Evolutionary conservation across 345 rosid species (phyloP), one percentile per base, ranked within the genome.

Genomic region (Turritis glabra): DNA sequence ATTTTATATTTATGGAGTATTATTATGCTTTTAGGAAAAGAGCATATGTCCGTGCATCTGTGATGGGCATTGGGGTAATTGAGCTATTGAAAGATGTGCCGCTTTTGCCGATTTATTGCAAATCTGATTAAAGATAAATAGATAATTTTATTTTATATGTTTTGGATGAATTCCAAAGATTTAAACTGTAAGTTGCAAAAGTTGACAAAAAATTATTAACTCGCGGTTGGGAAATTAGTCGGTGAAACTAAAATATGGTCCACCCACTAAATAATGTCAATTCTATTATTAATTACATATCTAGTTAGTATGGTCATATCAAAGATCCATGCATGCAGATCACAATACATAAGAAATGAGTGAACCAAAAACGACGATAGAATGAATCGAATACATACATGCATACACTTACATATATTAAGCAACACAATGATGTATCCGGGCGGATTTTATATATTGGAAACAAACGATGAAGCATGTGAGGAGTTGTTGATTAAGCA

Each of bases 51-150:
- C 40, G n/a, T n/a, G n/a, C n/a, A 50, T 18, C n/a, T 22, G 53
- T 53, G 10, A 64, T 33, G 59, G 43, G 38, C 66, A 54, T 41
- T 33, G 21, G 65, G 21, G 41, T 26, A n/a, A n/a, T n/a, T 67
- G 55, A 47, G 52, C 52, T 47, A 47, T 75, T 51, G 74, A 59
- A 60, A 59, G 55, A 1, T 59, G 79, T 75, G 79, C 74, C 74
- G 8, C 29, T 59, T 58, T 67, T 67, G 63, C 74, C 41, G 17
- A 27, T 75, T 75, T 40, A 61, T 54, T 60, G 69, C 74, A 30
- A 59, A 59, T 59, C 35, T 67, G 26, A 40, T 5, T 18, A 17
- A 6, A 44, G n/a, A n/a, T n/a, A n/a, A n/a, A n/a, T n/a, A 18
- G 51, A 46, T 17, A n/a, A 41, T 5, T 43, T 17, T 44, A 2